Evolutionary conservation across 805 yeast species (phyloP), one percentile per base, ranked within the genome.

Genomic region (Brettanomyces custersianus): DNA sequence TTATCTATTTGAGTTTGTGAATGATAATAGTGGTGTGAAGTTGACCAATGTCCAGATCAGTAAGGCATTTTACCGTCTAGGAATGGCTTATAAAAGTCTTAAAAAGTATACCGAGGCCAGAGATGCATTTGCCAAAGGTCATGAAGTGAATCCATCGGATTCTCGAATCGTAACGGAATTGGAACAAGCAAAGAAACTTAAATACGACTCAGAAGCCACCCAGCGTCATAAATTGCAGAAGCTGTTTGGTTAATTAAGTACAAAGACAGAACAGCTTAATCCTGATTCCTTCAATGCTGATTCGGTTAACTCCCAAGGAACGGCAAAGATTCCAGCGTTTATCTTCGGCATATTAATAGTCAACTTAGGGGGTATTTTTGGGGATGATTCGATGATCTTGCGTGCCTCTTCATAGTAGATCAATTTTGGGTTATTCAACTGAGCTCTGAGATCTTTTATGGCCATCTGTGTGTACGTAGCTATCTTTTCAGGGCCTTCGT

Each of bases 281-380:
- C 46, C 53, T 4, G 54, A 39, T 17, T 59, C 47, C 13, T 56
- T 38, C 39, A 85, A 49, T 0, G 70, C 70, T 12, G 40, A 46
- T 49, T 76, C 90, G 0, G 94, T 83, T 9, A 66, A 44, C 11
- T 63, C 67, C 94, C 94, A 84, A 0, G 94, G 92, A 6, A 82
- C 87, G 1, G 69, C 69, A 54, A 84, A 85, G 2, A 85, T 71
- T 0, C 94, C 94, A 21, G 90, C 71, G 47, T 85, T 85, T 45
- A 85, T 84, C 53, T 70, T 68, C 17, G 95, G 94, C 80, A 85
- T 72, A 43, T 67, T 66, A 3, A 83, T 49, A 0, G 32, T 16
- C n/a, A 18, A 17, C 33, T 31, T 13, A 5, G 7, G 25, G 8
- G 30, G n/a, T n/a, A n/a, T 27, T 5, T 12, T 16, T 19, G 10